Base-by-base conservation (phyloP, 108 stramenopile genomes). In the Cyclostephanos tholiformis region DNA sequence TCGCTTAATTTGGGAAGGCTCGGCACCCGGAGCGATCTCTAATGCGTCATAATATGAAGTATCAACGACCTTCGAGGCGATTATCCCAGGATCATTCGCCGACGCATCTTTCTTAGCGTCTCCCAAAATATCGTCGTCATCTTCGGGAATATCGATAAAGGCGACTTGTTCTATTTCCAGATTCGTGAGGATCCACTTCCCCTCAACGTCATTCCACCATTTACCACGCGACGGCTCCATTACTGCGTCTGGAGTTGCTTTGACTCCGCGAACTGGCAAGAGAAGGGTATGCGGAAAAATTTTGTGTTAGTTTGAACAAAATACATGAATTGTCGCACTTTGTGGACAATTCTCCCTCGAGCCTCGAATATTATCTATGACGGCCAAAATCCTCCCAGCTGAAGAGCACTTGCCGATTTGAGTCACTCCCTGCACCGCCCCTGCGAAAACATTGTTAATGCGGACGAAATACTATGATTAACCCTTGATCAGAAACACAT, bases 141-240 rank as follows among this genome's bases (percentile, higher is more conserved):
- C 86, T 52, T 84, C 83, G 4, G 90, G 90, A 30, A 88, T 48
- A 22, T 83, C 60, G 0, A 60, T 1, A 35, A 87, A 67, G 43
- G 71, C 68, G 25, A 76, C 70, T 43, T 63, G 80, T 56, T 87
- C 83, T 17, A 85, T 65, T 10, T 80, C 61, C 11, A 88, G 62
- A 57, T 87, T 78, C 1, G 88, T 91, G 20, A 80, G 53, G 14
- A 86, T 74, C 88, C 88, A 91, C 63, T 77, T 65, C 17, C 85
- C 84, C 16, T 86, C 86, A 11, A 56, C 58, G 41, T 93, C 92
- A 60, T 91, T 89, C 92, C 92, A 93, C 89, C 90, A 93, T 59
- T 91, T 93, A 41, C 92, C 92, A 43, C 86, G 75, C 0, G 66
- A 17, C 2, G 89, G 89, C 52, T 86, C 88, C 10, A 80, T 82